Conservation (phyloP, 2,329 filamentous ascomycete genomes). For the Anthostomella pinea region DNA sequence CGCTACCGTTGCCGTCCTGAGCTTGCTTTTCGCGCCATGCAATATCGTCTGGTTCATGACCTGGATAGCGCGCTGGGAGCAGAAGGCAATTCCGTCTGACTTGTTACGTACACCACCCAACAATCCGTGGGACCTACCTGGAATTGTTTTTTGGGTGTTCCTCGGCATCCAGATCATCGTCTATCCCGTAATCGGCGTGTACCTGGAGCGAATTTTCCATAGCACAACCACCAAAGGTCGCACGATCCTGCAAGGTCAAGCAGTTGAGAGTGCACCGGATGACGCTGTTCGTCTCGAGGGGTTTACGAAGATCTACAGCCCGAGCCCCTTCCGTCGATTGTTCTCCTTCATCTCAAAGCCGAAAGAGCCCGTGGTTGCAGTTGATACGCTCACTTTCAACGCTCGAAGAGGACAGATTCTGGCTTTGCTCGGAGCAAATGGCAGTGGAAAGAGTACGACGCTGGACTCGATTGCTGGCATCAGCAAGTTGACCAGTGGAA, state of each 20-base stretch:
- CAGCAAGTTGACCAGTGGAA: slow-evolving; percentile 71
- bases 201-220: slow-evolving; percentile 72
- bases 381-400: slow-evolving; percentile 68
- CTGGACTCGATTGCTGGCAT: slow-evolving; percentile 84
- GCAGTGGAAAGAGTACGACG: slow-evolving; percentile 86
- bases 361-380: slow-evolving; percentile 72
- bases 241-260: slow-evolving; percentile 42
- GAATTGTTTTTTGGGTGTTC: slow-evolving; percentile 76
- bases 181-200: slow-evolving; percentile 72
- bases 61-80: slow-evolving; percentile 74
- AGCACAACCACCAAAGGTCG: slow-evolving; percentile 67
- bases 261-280: slow-evolving; percentile 24
- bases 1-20: slow-evolving; percentile 64
- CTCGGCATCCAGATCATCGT: slow-evolving; percentile 72
- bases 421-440: slow-evolving; percentile 83
- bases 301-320: slow-evolving; percentile 77
- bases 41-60: slow-evolving; percentile 82
- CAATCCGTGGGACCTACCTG: slow-evolving; percentile 66
- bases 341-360: slow-evolving; percentile 45
- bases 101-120: slow-evolving; percentile 60
- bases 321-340: slow-evolving; percentile 57
- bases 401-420: slow-evolving; percentile 79
- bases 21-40: slow-evolving; percentile 79
- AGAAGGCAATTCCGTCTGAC: slow-evolving; percentile 55
- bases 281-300: slow-evolving; percentile 66